Evolutionary conservation across 2,329 filamentous ascomycete species (phyloP).

Genomic region (Endocalyx cinctus): DNA sequence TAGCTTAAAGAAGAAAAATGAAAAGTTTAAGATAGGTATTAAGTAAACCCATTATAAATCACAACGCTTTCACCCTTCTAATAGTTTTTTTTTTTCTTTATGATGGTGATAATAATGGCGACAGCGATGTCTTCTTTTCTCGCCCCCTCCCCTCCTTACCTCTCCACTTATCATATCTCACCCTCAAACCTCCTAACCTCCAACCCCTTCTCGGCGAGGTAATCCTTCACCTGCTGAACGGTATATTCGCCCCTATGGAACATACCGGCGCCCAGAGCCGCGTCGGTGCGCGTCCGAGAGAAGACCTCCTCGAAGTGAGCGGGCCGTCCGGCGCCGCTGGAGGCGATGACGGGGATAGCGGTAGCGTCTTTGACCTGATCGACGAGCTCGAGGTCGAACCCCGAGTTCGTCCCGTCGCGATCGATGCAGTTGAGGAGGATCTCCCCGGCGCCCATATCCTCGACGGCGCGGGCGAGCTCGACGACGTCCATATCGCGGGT

Average conservation of each 20-base stretch:
- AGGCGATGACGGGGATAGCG: constrained; percentile 91
- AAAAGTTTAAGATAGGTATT: too few species aligned
- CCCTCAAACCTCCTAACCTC: constrained; percentile 76
- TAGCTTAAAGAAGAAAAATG: too few species aligned
- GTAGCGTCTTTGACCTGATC: constrained; percentile 80
- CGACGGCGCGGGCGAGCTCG: constrained; percentile 81
- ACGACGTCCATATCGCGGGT: constrained; percentile 91
- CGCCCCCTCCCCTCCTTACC: too few species aligned
- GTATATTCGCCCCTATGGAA: constrained; percentile 96
- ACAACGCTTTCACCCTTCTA: too few species aligned
- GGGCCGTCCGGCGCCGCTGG: constrained; percentile 84
- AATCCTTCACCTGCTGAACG: constrained; percentile 87
- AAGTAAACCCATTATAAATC: too few species aligned
- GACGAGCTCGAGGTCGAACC: constrained; percentile 92
- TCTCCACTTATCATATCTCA: constrained; percentile 34
- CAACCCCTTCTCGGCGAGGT: constrained; percentile 65
- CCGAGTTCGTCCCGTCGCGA: constrained; percentile 88
- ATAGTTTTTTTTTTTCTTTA: too few species aligned
- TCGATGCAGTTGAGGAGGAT: constrained; percentile 97
- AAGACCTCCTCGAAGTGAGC: constrained; percentile 91
- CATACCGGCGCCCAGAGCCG: constrained; percentile 92
- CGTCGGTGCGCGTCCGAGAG: constrained; percentile 77
- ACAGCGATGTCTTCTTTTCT: too few species aligned
- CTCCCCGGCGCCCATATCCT: constrained; percentile 94
- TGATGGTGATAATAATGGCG: too few species aligned